phyloP scores from a whole-genome alignment of 2,329 filamentous ascomycete genomes.

The Claviceps paspali region DNA sequence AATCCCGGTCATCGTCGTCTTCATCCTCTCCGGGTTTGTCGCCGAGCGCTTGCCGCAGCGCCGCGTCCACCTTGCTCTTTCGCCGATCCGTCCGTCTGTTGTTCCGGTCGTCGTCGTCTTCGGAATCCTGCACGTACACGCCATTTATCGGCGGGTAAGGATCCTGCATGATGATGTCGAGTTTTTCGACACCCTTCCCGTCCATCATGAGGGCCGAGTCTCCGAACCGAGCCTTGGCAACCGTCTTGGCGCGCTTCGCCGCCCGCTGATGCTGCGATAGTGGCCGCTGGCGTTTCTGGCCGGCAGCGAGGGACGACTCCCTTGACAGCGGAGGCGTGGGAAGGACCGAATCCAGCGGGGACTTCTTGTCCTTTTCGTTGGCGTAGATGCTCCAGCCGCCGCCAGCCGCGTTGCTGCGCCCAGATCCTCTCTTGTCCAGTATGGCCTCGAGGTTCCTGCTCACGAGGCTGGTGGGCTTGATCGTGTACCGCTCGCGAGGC shows the following conservation, averaged over 20 bases:
- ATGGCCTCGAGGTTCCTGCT: conserved; percentile 59
- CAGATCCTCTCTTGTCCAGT: conserved; percentile 51
- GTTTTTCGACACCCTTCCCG: conserved; percentile 43
- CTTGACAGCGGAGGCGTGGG: conserved; percentile 31
- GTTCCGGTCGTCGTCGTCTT: conserved; percentile 11
- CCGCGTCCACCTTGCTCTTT: conserved; percentile 21
- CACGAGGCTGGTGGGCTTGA: conserved; percentile 52
- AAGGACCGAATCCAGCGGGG: conserved; percentile 37
- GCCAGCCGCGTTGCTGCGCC: conserved; percentile 53
- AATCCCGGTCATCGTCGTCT: conserved; percentile 13
- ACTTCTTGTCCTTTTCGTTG: conserved; percentile 39
- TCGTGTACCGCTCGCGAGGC: conserved; percentile 54
- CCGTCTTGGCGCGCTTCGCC: conserved; percentile 41
- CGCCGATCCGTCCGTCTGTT: conserved; percentile 10
- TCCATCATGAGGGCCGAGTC: conserved; percentile 38
- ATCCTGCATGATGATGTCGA: conserved; percentile 46
- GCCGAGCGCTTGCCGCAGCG: conserved; percentile 15
- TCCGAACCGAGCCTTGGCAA: conserved; percentile 59
- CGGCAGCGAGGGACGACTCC: conserved; percentile 14
- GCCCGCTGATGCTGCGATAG: conserved; percentile 17
- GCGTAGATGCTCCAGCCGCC: conserved; percentile 73
- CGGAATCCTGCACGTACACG: conserved; percentile 9
- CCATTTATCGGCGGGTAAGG: conserved; percentile 26
- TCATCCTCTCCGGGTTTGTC: conserved; percentile 11
- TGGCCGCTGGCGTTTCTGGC: conserved; percentile 14